phyloP scores from a whole-genome alignment of 2,329 filamentous ascomycete genomes.

The Phyllosticta capitalensis region DNA sequence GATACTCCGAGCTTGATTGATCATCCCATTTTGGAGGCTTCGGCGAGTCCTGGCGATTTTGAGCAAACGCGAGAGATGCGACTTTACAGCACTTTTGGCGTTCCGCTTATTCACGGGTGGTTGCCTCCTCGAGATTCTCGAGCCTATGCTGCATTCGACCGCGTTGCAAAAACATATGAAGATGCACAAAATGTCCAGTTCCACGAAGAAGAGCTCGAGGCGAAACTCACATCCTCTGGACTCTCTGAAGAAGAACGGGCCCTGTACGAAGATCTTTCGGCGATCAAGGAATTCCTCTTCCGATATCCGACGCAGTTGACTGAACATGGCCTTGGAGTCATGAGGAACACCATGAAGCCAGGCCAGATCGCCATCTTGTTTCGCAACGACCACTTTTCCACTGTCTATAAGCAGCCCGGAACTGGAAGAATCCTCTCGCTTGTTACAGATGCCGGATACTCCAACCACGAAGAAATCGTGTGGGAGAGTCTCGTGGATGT shows the following conservation, averaged over 20 bases:
- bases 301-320: slow-evolving; percentile 81
- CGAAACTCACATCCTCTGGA: slow-evolving; percentile 56
- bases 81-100: slow-evolving; percentile 80
- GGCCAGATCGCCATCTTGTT: slow-evolving; percentile 86
- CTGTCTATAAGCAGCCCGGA: slow-evolving; percentile 87
- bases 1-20: slow-evolving; percentile 28
- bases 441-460: slow-evolving; percentile 89
- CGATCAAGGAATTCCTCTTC: slow-evolving; percentile 74
- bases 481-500: slow-evolving; percentile 93
- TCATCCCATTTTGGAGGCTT: slow-evolving; percentile 13
- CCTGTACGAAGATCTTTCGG: slow-evolving; percentile 70
- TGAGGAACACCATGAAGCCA: slow-evolving; percentile 59
- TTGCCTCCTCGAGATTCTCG: slow-evolving; percentile 59
- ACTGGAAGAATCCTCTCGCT: slow-evolving; percentile 62
- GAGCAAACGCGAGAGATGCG: slow-evolving; percentile 80
- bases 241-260: slow-evolving; percentile 66
- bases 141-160: slow-evolving; percentile 59
- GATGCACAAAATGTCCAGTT: slow-evolving; percentile 86
- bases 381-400: slow-evolving; percentile 95
- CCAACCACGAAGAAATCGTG: slow-evolving; percentile 78
- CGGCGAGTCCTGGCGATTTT: slow-evolving; percentile 68
- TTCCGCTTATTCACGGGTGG: slow-evolving; percentile 92
- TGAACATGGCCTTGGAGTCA: slow-evolving; percentile 64
- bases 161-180: slow-evolving; percentile 77
- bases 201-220: slow-evolving; percentile 77